Evolutionary conservation across 495 filamentous ascomycete species (phyloP).

Genomic region (Hypoxylon fragiforme): DNA sequence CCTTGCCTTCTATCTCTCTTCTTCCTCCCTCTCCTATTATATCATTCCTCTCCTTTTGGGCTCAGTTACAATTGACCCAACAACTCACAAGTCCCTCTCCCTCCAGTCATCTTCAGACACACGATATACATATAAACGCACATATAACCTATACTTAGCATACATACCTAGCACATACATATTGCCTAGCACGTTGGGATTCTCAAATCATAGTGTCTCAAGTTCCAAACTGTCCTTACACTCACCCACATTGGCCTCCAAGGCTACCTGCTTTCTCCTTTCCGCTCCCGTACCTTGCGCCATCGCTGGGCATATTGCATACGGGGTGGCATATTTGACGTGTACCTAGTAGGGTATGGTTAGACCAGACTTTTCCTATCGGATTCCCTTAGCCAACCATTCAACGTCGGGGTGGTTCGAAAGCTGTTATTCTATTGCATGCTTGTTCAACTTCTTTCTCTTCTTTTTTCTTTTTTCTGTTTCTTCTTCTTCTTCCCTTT

Average conservation of each 20-base stretch:
- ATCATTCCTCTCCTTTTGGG: conserved; percentile 4
- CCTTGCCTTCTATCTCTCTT: conserved; percentile 1
- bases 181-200: conserved; percentile 17
- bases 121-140: conserved; percentile 21
- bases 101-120: conserved; percentile 34
- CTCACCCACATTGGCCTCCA: too few relatives aligned
- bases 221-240: conserved; percentile 18
- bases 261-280: conserved; percentile 10
- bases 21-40: too few relatives aligned
- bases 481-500: too few relatives aligned
- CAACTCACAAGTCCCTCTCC: conserved; percentile 23
- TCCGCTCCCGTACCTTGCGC: conserved; percentile 32
- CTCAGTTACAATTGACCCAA: conserved; percentile 15
- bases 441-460: too few relatives aligned
- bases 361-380: conserved; percentile 23
- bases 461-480: too few relatives aligned
- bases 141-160: conserved; percentile 1
- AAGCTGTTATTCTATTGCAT: too few relatives aligned
- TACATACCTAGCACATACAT: conserved; percentile 9
- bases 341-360: conserved; percentile 28
- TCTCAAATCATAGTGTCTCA: conserved; percentile 31
- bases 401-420: too few relatives aligned
- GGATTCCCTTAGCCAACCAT: background rate
- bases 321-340: conserved; percentile 15
- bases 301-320: conserved; percentile 20